A percentile compares a stretch with the other conserved stretches of the same genome.
These are phyloP conservation scores for Zygoascus sp. DNA, from an alignment of 1,139 yeast species.

Conservation along the genomic window DNA sequence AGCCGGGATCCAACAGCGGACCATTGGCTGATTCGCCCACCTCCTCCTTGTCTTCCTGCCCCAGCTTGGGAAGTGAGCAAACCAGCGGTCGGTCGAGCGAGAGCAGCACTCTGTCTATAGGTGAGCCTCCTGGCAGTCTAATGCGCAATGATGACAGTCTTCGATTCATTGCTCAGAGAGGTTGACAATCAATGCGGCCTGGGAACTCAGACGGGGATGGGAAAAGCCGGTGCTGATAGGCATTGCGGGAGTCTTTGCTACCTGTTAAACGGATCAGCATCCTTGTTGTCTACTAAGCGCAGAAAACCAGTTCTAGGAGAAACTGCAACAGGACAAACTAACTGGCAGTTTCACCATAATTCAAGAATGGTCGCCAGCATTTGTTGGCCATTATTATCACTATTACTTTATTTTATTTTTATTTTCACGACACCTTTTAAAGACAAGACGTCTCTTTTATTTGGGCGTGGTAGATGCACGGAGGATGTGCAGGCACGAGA, in stretches of 20 bases:
- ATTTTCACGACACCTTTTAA: neutral
- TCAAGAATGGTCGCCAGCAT: too few species aligned
- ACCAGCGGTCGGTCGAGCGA: neutral
- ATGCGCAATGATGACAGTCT: neutral
- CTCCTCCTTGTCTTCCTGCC: neutral
- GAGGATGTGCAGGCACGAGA: neutral
- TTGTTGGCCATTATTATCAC: too few species aligned
- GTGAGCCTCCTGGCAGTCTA: neutral
- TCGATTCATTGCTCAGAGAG: neutral
- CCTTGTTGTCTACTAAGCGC: too few species aligned
- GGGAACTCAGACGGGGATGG: too few species aligned
- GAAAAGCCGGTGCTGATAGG: too few species aligned
- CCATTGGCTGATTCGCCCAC: neutral
- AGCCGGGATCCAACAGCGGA: neutral
- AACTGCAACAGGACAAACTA: too few species aligned
- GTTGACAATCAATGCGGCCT: too few species aligned
- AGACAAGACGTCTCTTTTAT: neutral
- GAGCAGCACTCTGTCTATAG: neutral
- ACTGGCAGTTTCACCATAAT: too few species aligned
- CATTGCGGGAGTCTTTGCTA: too few species aligned
- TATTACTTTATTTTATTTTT: too few species aligned
- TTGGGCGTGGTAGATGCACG: neutral
- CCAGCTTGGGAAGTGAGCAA: neutral
- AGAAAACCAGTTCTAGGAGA: too few species aligned
- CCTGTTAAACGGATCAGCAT: too few species aligned